Evolutionary conservation across 129 eudicot genomes (phyloP), one percentile per base, ranked within the genome.

Genomic region (Flaveria sonorensis): DNA sequence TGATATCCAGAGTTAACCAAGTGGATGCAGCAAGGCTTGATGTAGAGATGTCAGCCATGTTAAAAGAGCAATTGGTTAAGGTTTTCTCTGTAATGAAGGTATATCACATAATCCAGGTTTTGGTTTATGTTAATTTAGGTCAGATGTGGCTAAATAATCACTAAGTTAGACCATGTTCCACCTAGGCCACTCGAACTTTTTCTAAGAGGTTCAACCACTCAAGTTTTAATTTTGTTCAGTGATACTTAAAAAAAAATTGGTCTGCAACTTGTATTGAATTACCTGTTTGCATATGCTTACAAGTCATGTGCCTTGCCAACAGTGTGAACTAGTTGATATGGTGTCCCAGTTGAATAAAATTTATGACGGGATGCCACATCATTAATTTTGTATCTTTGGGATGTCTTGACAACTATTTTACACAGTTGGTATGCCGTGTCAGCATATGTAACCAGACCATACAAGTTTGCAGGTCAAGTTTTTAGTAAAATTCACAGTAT

Each of bases 11-110:
- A 92, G 98, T 92, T 57, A 93, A 93, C 78, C 98, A 93, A 85
- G 79, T 93, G 39, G 98, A 90, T 86, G 98, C 96, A 56, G 92
- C 71, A 40, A 79, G 98, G 62, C 89, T 94, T 67, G 98, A 94
- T 71, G 78, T 94, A 51, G 98, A 94, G 82, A 91, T 94, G 97
- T 89, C 98, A 60, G 97, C 98, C 70, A 91, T 94, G 98, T 75
- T 94, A 64, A 94, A 94, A 83, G 98, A 94, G 82, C 98, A 94
- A 74, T 72, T 94, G 84, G 90, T 94, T 70, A 91, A 91, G 70
- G 91, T 93, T 42, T 93, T 93, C 56, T 87, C 96, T 26, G 82
- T 90, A n/a, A 88, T 90, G 96, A 93, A 93, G 98, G 98, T 93
- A 85, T 68, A 63, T 74, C 80, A 52, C 71, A 51, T 36, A 67